Conservation (phyloP, 768 basidiomycete species). For the Panellus pusillus region DNA sequence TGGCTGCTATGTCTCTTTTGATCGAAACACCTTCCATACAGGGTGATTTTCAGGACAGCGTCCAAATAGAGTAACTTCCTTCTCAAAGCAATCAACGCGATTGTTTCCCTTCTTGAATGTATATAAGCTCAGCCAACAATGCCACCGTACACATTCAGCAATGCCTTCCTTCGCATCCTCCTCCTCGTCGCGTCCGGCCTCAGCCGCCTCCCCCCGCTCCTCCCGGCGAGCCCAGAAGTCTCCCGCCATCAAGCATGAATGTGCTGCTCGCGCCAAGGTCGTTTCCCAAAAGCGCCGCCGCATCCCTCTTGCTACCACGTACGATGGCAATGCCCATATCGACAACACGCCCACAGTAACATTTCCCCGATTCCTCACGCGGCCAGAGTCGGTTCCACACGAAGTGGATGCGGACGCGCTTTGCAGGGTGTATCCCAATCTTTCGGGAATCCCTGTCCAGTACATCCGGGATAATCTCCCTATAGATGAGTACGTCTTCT, state of each 20-base stretch:
- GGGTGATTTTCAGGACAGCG: too few species aligned
- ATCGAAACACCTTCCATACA: too few species aligned
- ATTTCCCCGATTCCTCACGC: constrained; percentile 21
- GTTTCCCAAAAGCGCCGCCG: constrained; percentile 10
- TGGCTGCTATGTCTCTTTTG: too few species aligned
- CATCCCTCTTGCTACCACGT: constrained; percentile 15
- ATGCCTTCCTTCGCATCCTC: too few species aligned
- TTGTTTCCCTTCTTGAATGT: too few species aligned
- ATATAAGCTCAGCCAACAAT: too few species aligned
- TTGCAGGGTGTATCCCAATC: constrained; percentile 13
- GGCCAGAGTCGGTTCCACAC: constrained; percentile 13
- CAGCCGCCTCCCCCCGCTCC: too few species aligned
- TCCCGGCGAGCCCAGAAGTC: too few species aligned
- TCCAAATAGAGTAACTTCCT: too few species aligned
- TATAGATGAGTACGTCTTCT: constrained; percentile 16
- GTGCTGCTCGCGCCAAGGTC: neutral
- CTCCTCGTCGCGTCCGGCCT: too few species aligned
- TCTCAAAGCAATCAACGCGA: too few species aligned
- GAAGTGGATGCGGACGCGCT: constrained; percentile 19
- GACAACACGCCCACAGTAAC: neutral
- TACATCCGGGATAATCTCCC: constrained; percentile 23
- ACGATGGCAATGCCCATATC: constrained; percentile 8
- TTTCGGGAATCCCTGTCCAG: constrained; percentile 20
- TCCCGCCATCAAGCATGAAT: neutral
- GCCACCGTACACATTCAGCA: too few species aligned